Evolutionary conservation across 2,329 filamentous ascomycete species (phyloP).

Genomic region (Atkinsonella texensis): DNA sequence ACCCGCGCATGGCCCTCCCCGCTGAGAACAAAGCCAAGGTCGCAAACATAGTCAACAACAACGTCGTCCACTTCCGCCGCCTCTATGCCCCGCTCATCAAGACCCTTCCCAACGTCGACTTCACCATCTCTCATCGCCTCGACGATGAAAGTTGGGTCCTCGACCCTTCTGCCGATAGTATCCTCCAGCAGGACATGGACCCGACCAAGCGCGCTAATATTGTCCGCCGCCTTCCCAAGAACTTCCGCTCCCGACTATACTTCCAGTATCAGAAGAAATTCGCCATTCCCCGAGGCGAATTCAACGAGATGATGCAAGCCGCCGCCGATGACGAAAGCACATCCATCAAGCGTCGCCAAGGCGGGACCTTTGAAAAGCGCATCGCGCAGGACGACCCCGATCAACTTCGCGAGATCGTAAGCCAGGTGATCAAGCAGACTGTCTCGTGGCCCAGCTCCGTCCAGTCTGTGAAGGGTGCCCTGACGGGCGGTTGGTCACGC

Average conservation of each 20-base stretch:
- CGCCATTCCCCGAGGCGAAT: constrained; percentile 71
- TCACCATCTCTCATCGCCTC: constrained; percentile 42
- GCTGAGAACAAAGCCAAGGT: constrained; percentile 91
- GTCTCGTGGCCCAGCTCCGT: constrained; percentile 85
- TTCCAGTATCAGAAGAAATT: constrained; percentile 92
- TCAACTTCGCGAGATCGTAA: constrained; percentile 59
- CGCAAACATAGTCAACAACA: constrained; percentile 83
- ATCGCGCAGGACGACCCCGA: constrained; percentile 60
- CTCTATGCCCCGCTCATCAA: constrained; percentile 84
- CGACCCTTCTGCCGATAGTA: constrained; percentile 45
- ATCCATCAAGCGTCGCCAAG: constrained; percentile 60
- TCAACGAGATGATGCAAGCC: constrained; percentile 72
- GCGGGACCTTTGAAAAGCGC: constrained; percentile 73
- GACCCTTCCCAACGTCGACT: constrained; percentile 78
- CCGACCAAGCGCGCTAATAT: constrained; percentile 86
- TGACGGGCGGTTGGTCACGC: constrained; percentile 64
- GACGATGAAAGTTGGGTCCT: constrained; percentile 29
- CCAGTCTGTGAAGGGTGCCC: constrained; percentile 71
- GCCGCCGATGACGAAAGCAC: constrained; percentile 53
- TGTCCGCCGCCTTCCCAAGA: constrained; percentile 78
- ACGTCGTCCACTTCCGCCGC: constrained; percentile 81
- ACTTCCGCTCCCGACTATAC: constrained; percentile 82
- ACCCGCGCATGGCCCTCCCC: constrained; percentile 86
- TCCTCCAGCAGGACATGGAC: constrained; percentile 82
- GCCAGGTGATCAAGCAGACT: constrained; percentile 70